phyloP scores from a whole-genome alignment of 2,329 filamentous ascomycete genomes.

The Ceratocystis cubensis region DNA sequence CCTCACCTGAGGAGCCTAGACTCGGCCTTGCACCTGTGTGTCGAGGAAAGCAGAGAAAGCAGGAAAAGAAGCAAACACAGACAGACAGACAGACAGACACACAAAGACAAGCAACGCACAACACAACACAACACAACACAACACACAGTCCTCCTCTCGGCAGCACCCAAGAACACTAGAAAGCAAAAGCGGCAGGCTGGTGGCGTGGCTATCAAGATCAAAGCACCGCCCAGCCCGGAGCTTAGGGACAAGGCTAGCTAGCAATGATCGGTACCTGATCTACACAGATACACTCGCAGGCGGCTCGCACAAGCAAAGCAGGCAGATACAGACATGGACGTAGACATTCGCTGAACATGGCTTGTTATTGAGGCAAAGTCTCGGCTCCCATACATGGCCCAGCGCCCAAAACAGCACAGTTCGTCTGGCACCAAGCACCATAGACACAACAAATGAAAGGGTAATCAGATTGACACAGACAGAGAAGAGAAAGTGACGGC shows the following conservation, averaged over 20 bases:
- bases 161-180: neutral
- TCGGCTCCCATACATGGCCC: no score
- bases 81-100: neutral
- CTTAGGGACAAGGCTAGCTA: neutral
- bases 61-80: neutral
- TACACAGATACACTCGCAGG: neutral
- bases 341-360: neutral
- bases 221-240: neutral
- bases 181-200: no score
- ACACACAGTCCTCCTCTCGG: no score
- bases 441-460: no score
- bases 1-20: no score
- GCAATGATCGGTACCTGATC: conserved; percentile 2
- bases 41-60: neutral
- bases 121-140: neutral
- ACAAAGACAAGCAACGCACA: neutral
- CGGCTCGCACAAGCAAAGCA: neutral
- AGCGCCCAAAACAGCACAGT: no score
- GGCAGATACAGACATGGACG: neutral
- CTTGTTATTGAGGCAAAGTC: no score
- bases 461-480: no score
- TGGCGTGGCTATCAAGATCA: neutral
- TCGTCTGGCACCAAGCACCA: no score
- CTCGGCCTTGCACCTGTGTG: no score
- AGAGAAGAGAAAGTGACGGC: no score